Evolutionary conservation across 2,329 filamentous ascomycete genomes (phyloP), one percentile per base, ranked within the genome.

Genomic region (Acephala macrosclerotiorum): DNA sequence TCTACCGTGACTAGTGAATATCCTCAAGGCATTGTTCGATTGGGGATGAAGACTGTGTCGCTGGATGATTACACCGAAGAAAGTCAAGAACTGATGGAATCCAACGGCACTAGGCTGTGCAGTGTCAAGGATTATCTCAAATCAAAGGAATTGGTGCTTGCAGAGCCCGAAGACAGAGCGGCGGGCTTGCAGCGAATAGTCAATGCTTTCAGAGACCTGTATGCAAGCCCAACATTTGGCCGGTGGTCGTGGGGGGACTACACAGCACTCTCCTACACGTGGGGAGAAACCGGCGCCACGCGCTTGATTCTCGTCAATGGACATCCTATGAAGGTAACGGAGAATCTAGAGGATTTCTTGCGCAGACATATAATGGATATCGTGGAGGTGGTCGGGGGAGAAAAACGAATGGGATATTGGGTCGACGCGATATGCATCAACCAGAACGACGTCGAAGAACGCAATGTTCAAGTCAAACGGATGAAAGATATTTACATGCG

Each of bases 341-440:
- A 56, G 26, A 56, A 56, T 56, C 53, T 56, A 18, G 4, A 42
- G 14, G 40, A 16, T 42, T 42, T 42, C n/a, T n/a, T 42, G 4
- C 40, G n/a, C 6, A 33, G 29, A 33, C 29, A 33, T 33, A 33
- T 33, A 33, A 33, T 33, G 29, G 29, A 33, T 33, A 33, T 33
- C 29, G 29, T 33, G 29, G 29, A 33, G 29, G 29, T 53, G 47
- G 20, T 25, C 47, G 29, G n/a, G 6, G 7, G 18, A 33, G 53
- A 56, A 56, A 20, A 7, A n/a, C 26, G 25, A 33, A 35, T 56
- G 18, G 16, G 40, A n/a, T 25, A 29, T 33, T 74, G 73, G 73
- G 66, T 74, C 12, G 73, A 74, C 56, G 68, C 73, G 14, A 60
- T 74, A 20, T 74, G 72, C 57, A 70, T 74, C 51, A 66, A 75